A percentile compares a stretch with the other conserved stretches of the same genome.
Evolutionary conservation across 169 alveolate genomes (phyloP).

Genomic region (Babesia caballi): DNA sequence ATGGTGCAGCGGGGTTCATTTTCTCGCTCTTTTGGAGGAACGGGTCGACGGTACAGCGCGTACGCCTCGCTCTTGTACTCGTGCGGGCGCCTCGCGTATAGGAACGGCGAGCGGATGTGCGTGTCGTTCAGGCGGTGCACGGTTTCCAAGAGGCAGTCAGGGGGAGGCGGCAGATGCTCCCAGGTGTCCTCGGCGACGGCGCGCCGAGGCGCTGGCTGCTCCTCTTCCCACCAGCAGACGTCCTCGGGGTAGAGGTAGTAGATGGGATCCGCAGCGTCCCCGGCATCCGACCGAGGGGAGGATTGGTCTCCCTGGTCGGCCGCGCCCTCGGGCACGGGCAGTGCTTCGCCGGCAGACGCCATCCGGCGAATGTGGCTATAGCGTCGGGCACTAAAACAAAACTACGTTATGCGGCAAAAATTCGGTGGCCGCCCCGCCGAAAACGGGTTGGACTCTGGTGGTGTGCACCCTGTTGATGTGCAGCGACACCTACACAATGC

Average conservation of each 20-base stretch:
- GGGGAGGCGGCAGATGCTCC: conserved; percentile 28
- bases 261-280: not conserved
- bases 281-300: not conserved
- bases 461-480: conserved; percentile 38
- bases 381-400: not conserved
- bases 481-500: too few species aligned
- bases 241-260: conserved; percentile 20
- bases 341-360: not conserved
- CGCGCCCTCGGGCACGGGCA: not conserved
- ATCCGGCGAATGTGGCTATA: not conserved
- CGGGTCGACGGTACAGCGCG: not conserved
- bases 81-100: conserved; percentile 24
- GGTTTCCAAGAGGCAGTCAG: not conserved
- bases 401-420: not conserved
- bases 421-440: not conserved
- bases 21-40: not conserved
- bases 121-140: conserved; percentile 28
- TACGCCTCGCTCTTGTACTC: conserved; percentile 34
- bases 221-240: conserved; percentile 28
- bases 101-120: conserved; percentile 41
- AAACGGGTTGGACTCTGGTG: not conserved
- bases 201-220: not conserved
- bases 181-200: not conserved
- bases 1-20: too few species aligned
- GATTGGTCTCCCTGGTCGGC: not conserved